phyloP scores from a whole-genome alignment of 257 asterid species.

The Osmanthus fragrans region DNA sequence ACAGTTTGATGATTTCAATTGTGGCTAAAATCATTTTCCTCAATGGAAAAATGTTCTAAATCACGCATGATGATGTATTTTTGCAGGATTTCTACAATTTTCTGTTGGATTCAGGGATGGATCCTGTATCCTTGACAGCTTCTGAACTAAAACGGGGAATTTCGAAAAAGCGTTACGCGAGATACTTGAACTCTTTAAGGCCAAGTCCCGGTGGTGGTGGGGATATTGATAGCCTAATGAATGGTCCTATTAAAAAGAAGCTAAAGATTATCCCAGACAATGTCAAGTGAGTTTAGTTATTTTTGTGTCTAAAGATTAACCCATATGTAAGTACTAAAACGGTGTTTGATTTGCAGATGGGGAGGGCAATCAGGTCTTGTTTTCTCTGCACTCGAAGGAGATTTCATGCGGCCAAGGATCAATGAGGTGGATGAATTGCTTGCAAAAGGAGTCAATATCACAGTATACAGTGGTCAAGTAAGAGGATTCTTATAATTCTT shows the following conservation, averaged over 20 bases:
- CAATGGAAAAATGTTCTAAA: background rate
- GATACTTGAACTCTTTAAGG: conserved; percentile 56
- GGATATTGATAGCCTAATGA: conserved; percentile 62
- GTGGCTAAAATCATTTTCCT: background rate
- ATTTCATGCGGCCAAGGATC: conserved; percentile 90
- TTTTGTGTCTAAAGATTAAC: background rate
- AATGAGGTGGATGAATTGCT: conserved; percentile 82
- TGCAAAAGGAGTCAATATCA: conserved; percentile 79
- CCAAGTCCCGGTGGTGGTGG: conserved; percentile 53
- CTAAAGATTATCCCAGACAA: conserved; percentile 69
- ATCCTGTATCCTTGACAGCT: conserved; percentile 59
- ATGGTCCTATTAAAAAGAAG: conserved; percentile 71
- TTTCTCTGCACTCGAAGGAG: conserved; percentile 52
- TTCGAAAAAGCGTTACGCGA: conserved; percentile 53
- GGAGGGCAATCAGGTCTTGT: conserved; percentile 63
- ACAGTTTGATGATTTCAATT: background rate
- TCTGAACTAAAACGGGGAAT: conserved; percentile 47
- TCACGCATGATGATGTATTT: background rate
- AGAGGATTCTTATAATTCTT: conserved; percentile 8
- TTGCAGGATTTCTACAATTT: conserved; percentile 90
- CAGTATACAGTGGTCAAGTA: conserved; percentile 91
- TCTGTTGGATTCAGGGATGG: conserved; percentile 69
- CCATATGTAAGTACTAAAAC: background rate
- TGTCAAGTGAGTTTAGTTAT: conserved; percentile 46
- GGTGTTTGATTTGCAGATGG: conserved; percentile 55